These are phyloP conservation scores for Fomitopsis serialis DNA, from an alignment of 768 basidiomycete genomes.

Conservation along the genomic window DNA sequence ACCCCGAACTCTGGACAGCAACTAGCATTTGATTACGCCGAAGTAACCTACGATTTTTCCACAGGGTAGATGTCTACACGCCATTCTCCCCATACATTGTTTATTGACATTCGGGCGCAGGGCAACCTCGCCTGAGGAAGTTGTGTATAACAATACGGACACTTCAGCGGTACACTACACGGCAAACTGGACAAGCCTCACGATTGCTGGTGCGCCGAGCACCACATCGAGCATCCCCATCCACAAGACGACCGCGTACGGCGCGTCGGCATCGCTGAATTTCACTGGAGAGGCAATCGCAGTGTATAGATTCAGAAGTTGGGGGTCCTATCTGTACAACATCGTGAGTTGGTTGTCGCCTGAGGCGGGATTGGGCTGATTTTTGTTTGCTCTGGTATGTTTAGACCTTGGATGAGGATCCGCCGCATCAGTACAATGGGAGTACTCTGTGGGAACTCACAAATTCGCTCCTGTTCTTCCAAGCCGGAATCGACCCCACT, in stretches of 20 bases:
- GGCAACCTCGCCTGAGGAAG: too few species aligned
- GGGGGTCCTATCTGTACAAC: constrained; percentile 21
- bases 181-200: constrained; percentile 43
- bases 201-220: constrained; percentile 15
- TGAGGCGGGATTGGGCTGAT: constrained; percentile 35
- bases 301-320: constrained; percentile 13
- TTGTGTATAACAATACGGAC: constrained; percentile 32
- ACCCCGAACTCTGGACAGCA: constrained; percentile 17
- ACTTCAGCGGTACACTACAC: constrained; percentile 36
- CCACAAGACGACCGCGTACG: constrained; percentile 26
- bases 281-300: constrained; percentile 26
- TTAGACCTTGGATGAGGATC: constrained; percentile 32
- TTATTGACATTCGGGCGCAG: too few species aligned
- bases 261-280: constrained; percentile 34
- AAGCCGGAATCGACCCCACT: constrained; percentile 50
- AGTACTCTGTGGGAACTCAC: constrained; percentile 34
- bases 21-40: constrained; percentile 52
- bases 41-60: constrained; percentile 32
- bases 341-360: constrained; percentile 34
- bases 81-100: too few species aligned
- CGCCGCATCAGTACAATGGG: constrained; percentile 35
- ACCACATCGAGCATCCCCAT: constrained; percentile 14
- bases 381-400: too few species aligned
- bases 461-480: constrained; percentile 53
- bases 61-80: constrained; percentile 3